Evolutionary conservation across 1,139 yeast species (phyloP).

Genomic region (Trichomonascaceae sp.): DNA sequence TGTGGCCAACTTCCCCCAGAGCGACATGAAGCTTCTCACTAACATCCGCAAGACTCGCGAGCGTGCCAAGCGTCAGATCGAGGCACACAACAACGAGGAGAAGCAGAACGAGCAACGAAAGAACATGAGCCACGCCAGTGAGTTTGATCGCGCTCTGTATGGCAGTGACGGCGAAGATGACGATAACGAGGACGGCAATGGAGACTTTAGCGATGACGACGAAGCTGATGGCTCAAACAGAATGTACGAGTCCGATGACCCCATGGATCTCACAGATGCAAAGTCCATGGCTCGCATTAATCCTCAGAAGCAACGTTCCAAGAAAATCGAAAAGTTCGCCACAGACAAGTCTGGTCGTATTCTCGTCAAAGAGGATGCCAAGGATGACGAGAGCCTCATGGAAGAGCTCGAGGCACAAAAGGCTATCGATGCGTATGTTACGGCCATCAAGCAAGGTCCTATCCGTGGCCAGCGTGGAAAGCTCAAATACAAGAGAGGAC

Average conservation of each 20-base stretch:
- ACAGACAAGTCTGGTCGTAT: conserved; percentile 32
- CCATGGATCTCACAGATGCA: conserved; percentile 79
- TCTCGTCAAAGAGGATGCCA: conserved; percentile 20
- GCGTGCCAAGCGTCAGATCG: conserved; percentile 58
- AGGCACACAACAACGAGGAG: conserved; percentile 16
- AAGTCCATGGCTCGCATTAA: conserved; percentile 78
- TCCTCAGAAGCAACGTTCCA: conserved; percentile 27
- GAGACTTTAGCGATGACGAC: conserved; percentile 9
- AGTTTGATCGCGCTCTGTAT: conserved; percentile 68
- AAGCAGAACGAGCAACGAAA: conserved; percentile 5
- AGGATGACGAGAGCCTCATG: conserved; percentile 30
- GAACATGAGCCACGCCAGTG: conserved; percentile 36
- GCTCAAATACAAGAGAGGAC: conserved; percentile 62
- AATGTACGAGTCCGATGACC: conserved; percentile 66
- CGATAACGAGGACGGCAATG: conserved; percentile 22
- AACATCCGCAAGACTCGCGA: conserved; percentile 80
- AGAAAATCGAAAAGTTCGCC: conserved; percentile 36
- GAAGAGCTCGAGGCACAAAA: conserved; percentile 29
- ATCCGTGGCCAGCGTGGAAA: conserved; percentile 84
- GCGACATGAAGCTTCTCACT: conserved; percentile 65
- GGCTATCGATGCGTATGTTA: conserved; percentile 73
- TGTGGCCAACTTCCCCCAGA: conserved; percentile 76
- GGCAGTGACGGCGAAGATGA: conserved; percentile 30
- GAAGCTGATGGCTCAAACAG: conserved; percentile 40
- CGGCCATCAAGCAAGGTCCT: conserved; percentile 88